Percentiles rank a stretch among this genome's conserved stretches.
Conservation (phyloP, 129 eudicot genomes). For the Escallonia rubra region DNA sequence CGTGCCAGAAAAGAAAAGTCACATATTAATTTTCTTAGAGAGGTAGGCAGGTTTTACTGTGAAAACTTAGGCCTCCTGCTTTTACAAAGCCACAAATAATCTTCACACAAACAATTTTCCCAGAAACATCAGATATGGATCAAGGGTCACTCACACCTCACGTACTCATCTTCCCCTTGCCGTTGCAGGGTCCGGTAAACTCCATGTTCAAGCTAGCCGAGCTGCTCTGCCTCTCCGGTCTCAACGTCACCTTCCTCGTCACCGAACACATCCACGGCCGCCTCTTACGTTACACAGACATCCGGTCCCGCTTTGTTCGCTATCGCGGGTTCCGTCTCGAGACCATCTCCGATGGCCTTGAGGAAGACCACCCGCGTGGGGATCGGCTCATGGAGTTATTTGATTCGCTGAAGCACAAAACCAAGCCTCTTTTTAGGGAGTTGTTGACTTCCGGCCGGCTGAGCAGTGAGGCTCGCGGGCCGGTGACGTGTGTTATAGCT, state of each 20-base stretch:
- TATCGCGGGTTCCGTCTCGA: not conserved
- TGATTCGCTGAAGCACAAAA: not conserved
- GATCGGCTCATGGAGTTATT: not conserved
- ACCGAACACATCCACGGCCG: not conserved
- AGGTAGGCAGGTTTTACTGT: no score
- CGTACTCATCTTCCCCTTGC: slow-evolving; percentile 5
- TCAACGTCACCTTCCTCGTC: slow-evolving; percentile 7
- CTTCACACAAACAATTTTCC: no score
- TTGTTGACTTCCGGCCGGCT: not conserved
- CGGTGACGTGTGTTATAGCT: slow-evolving; percentile 36
- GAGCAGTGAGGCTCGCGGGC: slow-evolving; percentile 9
- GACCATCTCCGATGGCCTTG: not conserved
- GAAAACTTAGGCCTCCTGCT: no score
- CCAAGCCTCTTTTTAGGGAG: slow-evolving; percentile 1
- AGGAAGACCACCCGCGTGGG: not conserved
- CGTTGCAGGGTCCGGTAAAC: not conserved
- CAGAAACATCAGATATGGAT: no score
- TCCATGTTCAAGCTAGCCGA: slow-evolving; percentile 13
- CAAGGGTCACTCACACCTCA: not conserved
- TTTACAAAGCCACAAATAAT: no score
- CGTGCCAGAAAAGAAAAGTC: no score
- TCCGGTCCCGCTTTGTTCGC: not conserved
- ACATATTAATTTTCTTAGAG: no score
- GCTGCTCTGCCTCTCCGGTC: not conserved
- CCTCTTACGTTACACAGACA: slow-evolving; percentile 5